Percentiles rank a stretch among this genome's conserved stretches.
Conservation (phyloP, 1,139 yeast species). For the Saccharomyces hybrid region DNA sequence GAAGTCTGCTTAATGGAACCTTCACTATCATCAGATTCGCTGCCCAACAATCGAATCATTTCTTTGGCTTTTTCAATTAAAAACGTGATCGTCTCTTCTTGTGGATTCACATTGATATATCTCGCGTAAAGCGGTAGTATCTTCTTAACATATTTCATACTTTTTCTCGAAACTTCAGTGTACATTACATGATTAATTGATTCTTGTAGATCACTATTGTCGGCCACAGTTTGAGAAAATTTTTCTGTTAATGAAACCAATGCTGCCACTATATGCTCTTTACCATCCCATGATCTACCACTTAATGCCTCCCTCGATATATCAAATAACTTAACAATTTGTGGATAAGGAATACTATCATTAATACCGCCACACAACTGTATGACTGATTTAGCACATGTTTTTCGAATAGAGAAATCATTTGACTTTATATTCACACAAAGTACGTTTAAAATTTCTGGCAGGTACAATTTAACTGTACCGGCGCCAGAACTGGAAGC, state of each 20-base stretch:
- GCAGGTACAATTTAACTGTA: conserved; percentile 60
- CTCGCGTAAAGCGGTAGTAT: conserved; percentile 45
- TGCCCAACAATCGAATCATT: neutral
- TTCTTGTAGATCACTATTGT: conserved; percentile 29
- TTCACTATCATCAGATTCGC: conserved; percentile 2
- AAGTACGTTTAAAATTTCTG: conserved; percentile 58
- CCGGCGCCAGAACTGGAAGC: conserved; percentile 61
- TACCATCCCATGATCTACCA: conserved; percentile 88
- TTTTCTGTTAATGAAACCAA: conserved; percentile 51
- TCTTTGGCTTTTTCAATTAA: conserved; percentile 25
- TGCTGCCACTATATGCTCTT: conserved; percentile 66
- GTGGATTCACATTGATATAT: conserved; percentile 41
- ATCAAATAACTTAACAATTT: conserved; percentile 38
- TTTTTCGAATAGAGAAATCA: conserved; percentile 58
- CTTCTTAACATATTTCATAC: conserved; percentile 52
- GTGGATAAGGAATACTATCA: conserved; percentile 31
- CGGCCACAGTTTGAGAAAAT: conserved; percentile 32
- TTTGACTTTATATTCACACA: conserved; percentile 46
- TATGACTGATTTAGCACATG: conserved; percentile 64
- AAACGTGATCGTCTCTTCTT: conserved; percentile 31
- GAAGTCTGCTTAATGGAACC: conserved; percentile 2
- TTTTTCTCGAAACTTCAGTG: conserved; percentile 61
- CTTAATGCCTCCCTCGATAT: conserved; percentile 54
- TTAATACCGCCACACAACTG: conserved; percentile 44
- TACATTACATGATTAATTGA: conserved; percentile 40